Evolutionary conservation across 768 basidiomycete species (phyloP).

Genomic region (Pleurotus giganteus): DNA sequence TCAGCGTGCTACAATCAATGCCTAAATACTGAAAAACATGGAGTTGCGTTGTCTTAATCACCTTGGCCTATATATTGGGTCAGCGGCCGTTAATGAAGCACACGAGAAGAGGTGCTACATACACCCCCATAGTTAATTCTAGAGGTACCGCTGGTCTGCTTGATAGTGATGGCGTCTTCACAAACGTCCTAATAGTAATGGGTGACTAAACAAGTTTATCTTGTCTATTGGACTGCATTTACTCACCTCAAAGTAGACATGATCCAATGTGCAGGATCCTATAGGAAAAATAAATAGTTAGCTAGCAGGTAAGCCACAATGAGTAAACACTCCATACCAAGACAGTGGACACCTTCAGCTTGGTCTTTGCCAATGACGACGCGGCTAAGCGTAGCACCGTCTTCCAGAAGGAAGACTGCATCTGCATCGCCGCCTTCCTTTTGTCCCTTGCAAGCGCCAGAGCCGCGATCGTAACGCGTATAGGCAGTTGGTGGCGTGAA

Average conservation of each 20-base stretch:
- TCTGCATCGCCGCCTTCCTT: constrained; percentile 37
- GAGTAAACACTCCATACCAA: constrained; percentile 20
- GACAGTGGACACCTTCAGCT: constrained; percentile 39
- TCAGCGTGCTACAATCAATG: constrained; percentile 23
- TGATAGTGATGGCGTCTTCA: constrained; percentile 40
- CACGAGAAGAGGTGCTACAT: constrained; percentile 13
- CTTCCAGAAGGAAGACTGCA: constrained; percentile 38
- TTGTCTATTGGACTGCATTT: background rate
- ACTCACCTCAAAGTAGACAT: constrained; percentile 29
- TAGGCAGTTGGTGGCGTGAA: constrained; percentile 34
- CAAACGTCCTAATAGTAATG: constrained; percentile 27
- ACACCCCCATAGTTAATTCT: constrained; percentile 37
- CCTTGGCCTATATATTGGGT: constrained; percentile 24
- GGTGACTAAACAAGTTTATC: background rate
- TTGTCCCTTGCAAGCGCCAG: constrained; percentile 35
- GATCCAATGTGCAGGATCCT: constrained; percentile 30
- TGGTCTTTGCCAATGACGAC: constrained; percentile 41
- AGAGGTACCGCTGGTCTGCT: constrained; percentile 34
- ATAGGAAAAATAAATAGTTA: background rate
- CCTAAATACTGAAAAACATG: background rate
- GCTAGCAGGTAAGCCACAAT: background rate
- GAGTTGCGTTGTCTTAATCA: background rate
- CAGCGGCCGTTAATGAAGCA: background rate
- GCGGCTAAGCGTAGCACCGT: constrained; percentile 37
- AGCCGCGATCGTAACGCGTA: constrained; percentile 36